Base-by-base conservation (phyloP, 2,329 filamentous ascomycete species). In the Grosmannia serpens region DNA sequence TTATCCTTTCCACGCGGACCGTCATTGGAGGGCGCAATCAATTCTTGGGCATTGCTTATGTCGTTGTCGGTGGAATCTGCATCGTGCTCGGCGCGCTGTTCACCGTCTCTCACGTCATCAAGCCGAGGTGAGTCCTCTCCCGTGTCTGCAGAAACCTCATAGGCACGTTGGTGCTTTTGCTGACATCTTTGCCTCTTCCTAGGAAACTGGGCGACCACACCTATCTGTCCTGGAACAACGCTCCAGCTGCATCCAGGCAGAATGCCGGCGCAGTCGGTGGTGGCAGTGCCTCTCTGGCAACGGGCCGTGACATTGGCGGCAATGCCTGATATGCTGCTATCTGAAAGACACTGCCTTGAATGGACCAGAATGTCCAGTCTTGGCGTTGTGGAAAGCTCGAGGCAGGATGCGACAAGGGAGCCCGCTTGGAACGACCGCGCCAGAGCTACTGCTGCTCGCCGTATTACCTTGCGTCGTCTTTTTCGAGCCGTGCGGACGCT, bases 181-280 rank as follows among this genome's bases (percentile, higher is more conserved):
- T 63, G 26, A 58, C 41, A 2, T 17, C 2, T 9, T 49, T 26
- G 24, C 26, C 26, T 24, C 13, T 10, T 11, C 15, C 7, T 13
- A 92, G 94, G 68, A 99, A 97, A 87, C 82, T 99, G 49, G 94
- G 94, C 62, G 94, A 99, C 71, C 94, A 97, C 73, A 96, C 91
- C 10, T 97, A 99, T 71, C 81, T 99, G 54, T 94, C 89, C 27
- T 99, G 94, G 94, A 96, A 97, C 71, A 83, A 83, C 60, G 75
- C 74, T 1, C 77, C 79, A 2, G 68, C 73, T 8, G 68, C 70
- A 6, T 72, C 70, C 65, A 73, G 71, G 65, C 72, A 77, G 67
- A 66, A 72, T 20, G 68, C 68, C 11, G 72, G 73, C 8, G n/a
- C 54, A 13, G 58, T 33, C 13, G 53, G 51, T 20, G 59, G 41